Conservation (phyloP, 1,284 basidiomycete genomes). For the Phlebopus sp. region DNA sequence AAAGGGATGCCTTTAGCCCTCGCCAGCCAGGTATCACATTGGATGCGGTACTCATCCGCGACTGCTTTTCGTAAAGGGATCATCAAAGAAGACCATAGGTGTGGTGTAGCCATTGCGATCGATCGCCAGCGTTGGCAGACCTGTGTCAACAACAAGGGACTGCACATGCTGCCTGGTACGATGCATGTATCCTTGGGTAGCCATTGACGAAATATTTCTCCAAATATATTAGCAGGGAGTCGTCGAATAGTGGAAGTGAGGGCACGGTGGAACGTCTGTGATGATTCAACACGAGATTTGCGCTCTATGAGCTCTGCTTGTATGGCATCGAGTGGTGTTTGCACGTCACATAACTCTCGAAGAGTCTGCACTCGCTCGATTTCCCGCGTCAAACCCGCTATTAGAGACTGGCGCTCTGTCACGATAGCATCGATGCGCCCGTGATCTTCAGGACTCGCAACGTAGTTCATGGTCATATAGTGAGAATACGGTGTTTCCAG, state of each 20-base stretch:
- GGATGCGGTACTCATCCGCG: too few species aligned
- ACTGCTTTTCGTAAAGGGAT: too few species aligned
- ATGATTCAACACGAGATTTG: constrained; percentile 14
- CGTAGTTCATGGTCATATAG: constrained; percentile 5
- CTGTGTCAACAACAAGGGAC: constrained; percentile 25
- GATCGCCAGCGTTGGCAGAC: constrained; percentile 27
- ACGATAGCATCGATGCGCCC: constrained; percentile 17
- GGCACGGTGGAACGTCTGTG: constrained; percentile 19
- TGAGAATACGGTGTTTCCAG: constrained; percentile 21
- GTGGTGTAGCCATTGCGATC: constrained; percentile 26
- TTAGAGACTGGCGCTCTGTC: constrained; percentile 16
- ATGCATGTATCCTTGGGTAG: constrained; percentile 30
- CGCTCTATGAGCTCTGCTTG: constrained; percentile 14
- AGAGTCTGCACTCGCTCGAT: constrained; percentile 12
- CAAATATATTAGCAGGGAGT: constrained; percentile 37
- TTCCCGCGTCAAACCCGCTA: constrained; percentile 15
- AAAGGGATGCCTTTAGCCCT: too few species aligned
- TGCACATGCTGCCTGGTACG: too few species aligned
- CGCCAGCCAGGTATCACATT: too few species aligned
- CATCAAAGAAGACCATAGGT: constrained; percentile 26
- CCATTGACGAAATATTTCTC: constrained; percentile 38
- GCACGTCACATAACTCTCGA: too few species aligned
- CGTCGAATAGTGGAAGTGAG: constrained; percentile 26
- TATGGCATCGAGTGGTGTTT: constrained; percentile 17
- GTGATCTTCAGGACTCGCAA: constrained; percentile 11